Conservation (phyloP, 2,329 filamentous ascomycete genomes). For the Tolypocladium capitatum region DNA sequence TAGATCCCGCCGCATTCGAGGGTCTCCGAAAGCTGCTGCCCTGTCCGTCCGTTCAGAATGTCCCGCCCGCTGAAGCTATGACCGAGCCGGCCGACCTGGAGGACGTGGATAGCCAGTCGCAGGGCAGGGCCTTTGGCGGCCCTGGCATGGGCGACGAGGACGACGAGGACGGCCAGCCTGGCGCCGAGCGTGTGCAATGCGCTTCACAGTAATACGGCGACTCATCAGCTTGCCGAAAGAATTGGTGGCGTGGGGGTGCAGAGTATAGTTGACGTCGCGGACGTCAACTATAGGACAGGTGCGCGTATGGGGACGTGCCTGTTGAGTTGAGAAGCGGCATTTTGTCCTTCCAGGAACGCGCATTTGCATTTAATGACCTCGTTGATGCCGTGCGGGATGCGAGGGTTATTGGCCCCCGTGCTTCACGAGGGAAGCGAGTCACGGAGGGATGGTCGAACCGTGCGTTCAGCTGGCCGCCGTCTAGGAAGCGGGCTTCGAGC, state of each 20-base stretch:
- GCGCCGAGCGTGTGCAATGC: slow-evolving; percentile 72
- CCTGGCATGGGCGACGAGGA: slow-evolving; percentile 55
- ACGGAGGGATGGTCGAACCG: neutral
- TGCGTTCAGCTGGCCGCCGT: slow-evolving; percentile 3
- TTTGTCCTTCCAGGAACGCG: slow-evolving; percentile 3
- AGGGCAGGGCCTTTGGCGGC: slow-evolving; percentile 55
- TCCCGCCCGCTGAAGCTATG: slow-evolving; percentile 75
- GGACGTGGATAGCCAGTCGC: slow-evolving; percentile 58
- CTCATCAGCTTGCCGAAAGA: neutral
- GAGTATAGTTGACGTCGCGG: neutral
- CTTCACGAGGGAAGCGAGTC: neutral
- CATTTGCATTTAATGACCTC: slow-evolving; percentile 5
- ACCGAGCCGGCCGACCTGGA: slow-evolving; percentile 80
- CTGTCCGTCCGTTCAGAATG: slow-evolving; percentile 44
- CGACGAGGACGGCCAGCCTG: slow-evolving; percentile 61
- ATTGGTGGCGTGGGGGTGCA: neutral
- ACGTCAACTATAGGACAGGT: slow-evolving; percentile 2
- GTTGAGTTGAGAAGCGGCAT: slow-evolving; percentile 2
- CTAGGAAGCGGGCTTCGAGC: slow-evolving; percentile 10
- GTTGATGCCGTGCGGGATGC: slow-evolving; percentile 7
- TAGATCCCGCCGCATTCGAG: slow-evolving; percentile 57
- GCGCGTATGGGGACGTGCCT: slow-evolving; percentile 8
- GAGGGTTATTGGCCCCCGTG: neutral
- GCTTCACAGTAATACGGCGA: slow-evolving; percentile 56
- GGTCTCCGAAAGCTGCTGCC: slow-evolving; percentile 79